Percentiles rank a stretch among this genome's conserved stretches.
These are phyloP conservation scores for Acanthamoeba castellanii DNA, from an alignment of 208 protist species.

Conservation along the genomic window DNA sequence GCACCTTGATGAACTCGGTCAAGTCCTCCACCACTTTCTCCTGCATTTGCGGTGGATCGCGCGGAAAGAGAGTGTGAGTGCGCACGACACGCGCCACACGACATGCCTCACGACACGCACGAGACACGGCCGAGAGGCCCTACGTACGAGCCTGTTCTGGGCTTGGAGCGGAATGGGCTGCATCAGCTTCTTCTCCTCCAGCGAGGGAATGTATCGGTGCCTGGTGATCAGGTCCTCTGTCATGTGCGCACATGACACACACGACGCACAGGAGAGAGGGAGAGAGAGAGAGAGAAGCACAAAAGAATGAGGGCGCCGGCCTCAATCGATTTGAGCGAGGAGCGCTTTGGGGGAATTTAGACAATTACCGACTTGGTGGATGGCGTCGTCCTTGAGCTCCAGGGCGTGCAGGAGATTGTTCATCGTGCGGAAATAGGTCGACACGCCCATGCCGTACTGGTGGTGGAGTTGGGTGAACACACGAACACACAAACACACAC, in stretches of 20 bases:
- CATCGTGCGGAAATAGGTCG: slow-evolving; percentile 59
- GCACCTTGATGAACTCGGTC: slow-evolving; percentile 57
- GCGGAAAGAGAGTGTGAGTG: neutral
- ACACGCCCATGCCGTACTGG: slow-evolving; percentile 49
- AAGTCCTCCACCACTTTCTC: slow-evolving; percentile 50
- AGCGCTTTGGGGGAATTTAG: neutral
- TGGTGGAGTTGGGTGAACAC: too few species aligned
- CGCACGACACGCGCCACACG: too few species aligned
- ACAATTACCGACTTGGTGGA: slow-evolving; percentile 11
- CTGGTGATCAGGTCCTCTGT: slow-evolving; percentile 36
- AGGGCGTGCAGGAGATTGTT: slow-evolving; percentile 38
- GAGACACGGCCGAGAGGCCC: neutral
- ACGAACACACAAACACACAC: neutral
- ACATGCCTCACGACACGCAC: too few species aligned
- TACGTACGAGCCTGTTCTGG: slow-evolving; percentile 2
- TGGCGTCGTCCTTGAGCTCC: slow-evolving; percentile 5
- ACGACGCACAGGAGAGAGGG: neutral
- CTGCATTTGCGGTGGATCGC: neutral
- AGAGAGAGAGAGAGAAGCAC: neutral
- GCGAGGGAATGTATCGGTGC: slow-evolving; percentile 37
- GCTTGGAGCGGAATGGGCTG: slow-evolving; percentile 48
- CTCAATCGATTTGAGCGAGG: too few species aligned
- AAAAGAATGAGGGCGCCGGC: neutral
- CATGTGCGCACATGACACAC: neutral
- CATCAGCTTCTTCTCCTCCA: slow-evolving; percentile 59